These are phyloP conservation scores for Meyerozyma athensensis DNA, from an alignment of 1,139 yeast species.

Conservation along the genomic window DNA sequence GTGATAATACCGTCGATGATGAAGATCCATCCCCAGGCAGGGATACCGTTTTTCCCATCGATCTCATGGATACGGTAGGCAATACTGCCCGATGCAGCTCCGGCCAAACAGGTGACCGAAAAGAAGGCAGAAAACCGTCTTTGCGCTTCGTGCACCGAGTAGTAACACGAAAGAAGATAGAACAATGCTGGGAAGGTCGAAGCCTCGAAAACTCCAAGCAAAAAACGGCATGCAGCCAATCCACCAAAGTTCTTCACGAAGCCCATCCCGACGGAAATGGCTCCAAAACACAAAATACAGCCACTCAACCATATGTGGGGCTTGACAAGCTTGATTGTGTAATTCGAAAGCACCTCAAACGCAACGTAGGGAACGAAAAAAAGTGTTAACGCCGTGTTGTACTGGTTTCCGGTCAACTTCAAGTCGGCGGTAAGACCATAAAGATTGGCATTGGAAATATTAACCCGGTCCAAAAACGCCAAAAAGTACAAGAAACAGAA, in stretches of 20 bases:
- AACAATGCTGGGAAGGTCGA: slow-evolving; percentile 74
- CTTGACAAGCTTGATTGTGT: slow-evolving; percentile 49
- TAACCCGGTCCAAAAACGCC: slow-evolving; percentile 68
- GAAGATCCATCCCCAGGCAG: slow-evolving; percentile 73
- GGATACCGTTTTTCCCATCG: slow-evolving; percentile 33
- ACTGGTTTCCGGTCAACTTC: slow-evolving; percentile 51
- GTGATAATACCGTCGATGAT: slow-evolving; percentile 72
- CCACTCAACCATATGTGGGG: slow-evolving; percentile 63
- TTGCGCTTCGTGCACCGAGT: slow-evolving; percentile 60
- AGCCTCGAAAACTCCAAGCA: slow-evolving; percentile 62
- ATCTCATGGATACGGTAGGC: slow-evolving; percentile 39
- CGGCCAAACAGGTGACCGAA: slow-evolving; percentile 39
- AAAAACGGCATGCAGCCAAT: slow-evolving; percentile 55
- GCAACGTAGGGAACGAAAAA: slow-evolving; percentile 70
- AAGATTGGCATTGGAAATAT: slow-evolving; percentile 68
- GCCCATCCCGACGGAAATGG: slow-evolving; percentile 62
- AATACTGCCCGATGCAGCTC: slow-evolving; percentile 41
- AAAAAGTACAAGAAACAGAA: slow-evolving; percentile 64
- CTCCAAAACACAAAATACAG: slow-evolving; percentile 59
- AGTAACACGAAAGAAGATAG: slow-evolving; percentile 55
- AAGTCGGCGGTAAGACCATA: slow-evolving; percentile 58
- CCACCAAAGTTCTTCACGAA: slow-evolving; percentile 55
- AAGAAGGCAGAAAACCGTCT: slow-evolving; percentile 65
- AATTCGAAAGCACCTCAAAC: slow-evolving; percentile 66
- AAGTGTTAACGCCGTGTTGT: slow-evolving; percentile 58